Evolutionary conservation across 306 rosid species (phyloP).

Genomic region (Medicago lupulina): DNA sequence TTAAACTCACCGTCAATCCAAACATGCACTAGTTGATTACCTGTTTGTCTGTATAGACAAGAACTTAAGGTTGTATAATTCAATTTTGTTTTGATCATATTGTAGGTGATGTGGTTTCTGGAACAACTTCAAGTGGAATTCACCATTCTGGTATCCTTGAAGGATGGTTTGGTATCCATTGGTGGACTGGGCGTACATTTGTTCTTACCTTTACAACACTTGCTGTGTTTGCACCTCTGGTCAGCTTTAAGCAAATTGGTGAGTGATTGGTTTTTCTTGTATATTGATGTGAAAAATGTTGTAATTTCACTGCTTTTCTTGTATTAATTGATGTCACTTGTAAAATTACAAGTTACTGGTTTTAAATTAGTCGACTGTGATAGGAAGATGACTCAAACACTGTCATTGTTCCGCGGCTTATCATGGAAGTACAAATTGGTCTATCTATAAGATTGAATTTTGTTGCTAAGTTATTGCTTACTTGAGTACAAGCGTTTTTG

Average conservation of each 20-base stretch:
- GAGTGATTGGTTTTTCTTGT: slow-evolving; percentile 42
- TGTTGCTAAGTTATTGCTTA: background rate
- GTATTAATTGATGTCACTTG: slow-evolving; percentile 1
- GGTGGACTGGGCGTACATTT: slow-evolving; percentile 81
- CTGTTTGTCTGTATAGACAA: background rate
- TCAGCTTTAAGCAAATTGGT: slow-evolving; percentile 84
- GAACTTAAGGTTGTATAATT: slow-evolving; percentile 41
- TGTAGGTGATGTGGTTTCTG: slow-evolving; percentile 91
- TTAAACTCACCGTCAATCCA: background rate
- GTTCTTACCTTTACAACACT: slow-evolving; percentile 66
- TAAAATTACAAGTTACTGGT: background rate
- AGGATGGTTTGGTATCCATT: slow-evolving; percentile 88
- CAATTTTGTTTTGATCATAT: slow-evolving; percentile 43
- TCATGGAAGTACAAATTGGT: background rate
- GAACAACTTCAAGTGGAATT: slow-evolving; percentile 75
- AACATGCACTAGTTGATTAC: background rate
- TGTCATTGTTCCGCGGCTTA: background rate
- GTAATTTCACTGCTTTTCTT: too few species aligned
- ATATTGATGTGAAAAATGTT: background rate
- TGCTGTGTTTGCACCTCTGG: slow-evolving; percentile 71
- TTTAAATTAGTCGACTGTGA: background rate
- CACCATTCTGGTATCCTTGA: slow-evolving; percentile 83
- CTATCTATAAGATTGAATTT: background rate
- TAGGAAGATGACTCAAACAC: slow-evolving; percentile 13
- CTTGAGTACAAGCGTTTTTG: background rate